These are phyloP conservation scores for Albizia julibrissin DNA, from an alignment of 306 rosid species.

Conservation along the genomic window DNA sequence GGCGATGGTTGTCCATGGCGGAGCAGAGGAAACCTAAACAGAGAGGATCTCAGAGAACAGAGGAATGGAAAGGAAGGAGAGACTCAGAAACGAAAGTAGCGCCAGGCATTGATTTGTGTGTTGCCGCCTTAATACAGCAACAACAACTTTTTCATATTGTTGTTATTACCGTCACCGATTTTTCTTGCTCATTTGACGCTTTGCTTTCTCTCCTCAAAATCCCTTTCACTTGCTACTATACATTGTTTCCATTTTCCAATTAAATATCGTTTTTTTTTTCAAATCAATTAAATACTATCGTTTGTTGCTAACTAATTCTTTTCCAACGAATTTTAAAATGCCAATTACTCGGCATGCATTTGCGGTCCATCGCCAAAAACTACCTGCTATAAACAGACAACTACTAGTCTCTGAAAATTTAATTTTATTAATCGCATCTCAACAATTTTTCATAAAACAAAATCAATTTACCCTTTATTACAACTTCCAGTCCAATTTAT, in stretches of 20 bases:
- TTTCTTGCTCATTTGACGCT: slow-evolving; percentile 51
- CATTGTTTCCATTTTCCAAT: background rate
- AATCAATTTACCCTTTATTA: background rate
- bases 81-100: slow-evolving; percentile 26
- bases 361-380: background rate
- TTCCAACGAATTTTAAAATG: background rate
- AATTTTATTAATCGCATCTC: background rate
- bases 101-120: slow-evolving; percentile 54
- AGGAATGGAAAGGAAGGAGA: background rate
- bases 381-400: background rate
- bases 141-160: background rate
- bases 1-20: slow-evolving; percentile 35
- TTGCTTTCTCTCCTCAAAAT: background rate
- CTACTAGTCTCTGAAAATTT: background rate
- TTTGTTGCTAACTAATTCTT: background rate
- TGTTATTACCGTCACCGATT: slow-evolving; percentile 40
- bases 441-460: background rate
- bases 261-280: background rate
- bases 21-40: slow-evolving; percentile 21
- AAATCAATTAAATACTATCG: background rate
- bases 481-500: background rate
- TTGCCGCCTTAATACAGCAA: slow-evolving; percentile 21
- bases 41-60: slow-evolving; percentile 32
- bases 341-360: background rate
- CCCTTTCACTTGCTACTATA: background rate